Conservation (phyloP, 257 asterid genomes). For the Mentha longifolia region DNA sequence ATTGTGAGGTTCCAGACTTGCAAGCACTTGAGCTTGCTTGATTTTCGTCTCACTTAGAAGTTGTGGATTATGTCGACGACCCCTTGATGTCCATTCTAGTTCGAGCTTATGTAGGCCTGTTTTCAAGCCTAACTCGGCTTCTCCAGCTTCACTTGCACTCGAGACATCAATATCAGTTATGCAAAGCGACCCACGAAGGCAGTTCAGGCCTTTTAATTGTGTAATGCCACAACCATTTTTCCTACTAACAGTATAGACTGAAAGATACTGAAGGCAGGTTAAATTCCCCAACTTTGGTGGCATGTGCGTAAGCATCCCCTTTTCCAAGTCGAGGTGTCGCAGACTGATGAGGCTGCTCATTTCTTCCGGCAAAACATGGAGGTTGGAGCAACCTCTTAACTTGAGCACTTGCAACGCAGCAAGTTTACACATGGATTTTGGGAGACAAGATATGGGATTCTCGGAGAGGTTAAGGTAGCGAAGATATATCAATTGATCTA, state of each 20-base stretch:
- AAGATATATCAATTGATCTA: too few relatives aligned
- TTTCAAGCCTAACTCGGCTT: too few relatives aligned
- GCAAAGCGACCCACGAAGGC: conserved; percentile 41
- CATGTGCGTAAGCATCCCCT: conserved; percentile 13
- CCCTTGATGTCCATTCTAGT: neutral
- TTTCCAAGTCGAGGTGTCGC: conserved; percentile 37
- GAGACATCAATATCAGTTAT: conserved; percentile 30
- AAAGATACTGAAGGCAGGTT: conserved; percentile 34
- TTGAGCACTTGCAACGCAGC: conserved; percentile 33
- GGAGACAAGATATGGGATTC: too few relatives aligned
- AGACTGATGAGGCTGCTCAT: conserved; percentile 34
- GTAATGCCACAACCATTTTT: conserved; percentile 18
- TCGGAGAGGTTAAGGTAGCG: too few relatives aligned
- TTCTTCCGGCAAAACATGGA: conserved; percentile 27
- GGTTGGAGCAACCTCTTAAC: conserved; percentile 23
- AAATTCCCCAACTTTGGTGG: conserved; percentile 32
- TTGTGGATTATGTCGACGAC: neutral
- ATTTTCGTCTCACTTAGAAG: neutral
- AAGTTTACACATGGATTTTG: too few relatives aligned
- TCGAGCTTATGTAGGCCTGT: too few relatives aligned
- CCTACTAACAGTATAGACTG: conserved; percentile 19
- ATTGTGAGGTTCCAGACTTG: conserved; percentile 28
- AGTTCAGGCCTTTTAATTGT: too few relatives aligned
- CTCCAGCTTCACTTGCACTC: neutral
- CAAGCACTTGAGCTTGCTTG: neutral